Conservation (phyloP, 2,329 filamentous ascomycete species). For the Stemphylium beticola region DNA sequence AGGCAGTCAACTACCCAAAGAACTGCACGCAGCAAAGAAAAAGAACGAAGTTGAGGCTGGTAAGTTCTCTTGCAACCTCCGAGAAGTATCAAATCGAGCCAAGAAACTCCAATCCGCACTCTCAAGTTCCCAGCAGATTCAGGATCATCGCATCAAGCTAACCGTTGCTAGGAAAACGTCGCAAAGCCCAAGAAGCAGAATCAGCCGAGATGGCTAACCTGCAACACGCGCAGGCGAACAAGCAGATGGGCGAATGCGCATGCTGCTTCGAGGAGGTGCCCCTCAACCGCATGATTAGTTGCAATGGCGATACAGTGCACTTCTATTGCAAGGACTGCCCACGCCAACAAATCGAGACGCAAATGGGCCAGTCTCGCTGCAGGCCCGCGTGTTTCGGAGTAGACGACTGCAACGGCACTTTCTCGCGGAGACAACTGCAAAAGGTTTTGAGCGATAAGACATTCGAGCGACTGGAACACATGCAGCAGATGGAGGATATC, state of each 20-base stretch:
- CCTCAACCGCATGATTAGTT: slow-evolving; percentile 71
- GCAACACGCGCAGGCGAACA: slow-evolving; percentile 25
- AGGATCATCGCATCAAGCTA: neutral
- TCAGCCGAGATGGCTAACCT: slow-evolving; percentile 48
- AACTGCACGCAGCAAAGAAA: slow-evolving; percentile 39
- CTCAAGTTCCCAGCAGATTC: neutral
- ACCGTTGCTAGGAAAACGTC: slow-evolving; percentile 31
- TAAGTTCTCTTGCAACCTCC: slow-evolving; percentile 7
- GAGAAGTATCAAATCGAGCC: neutral
- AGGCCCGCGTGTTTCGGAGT: slow-evolving; percentile 73
- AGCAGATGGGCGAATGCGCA: slow-evolving; percentile 67
- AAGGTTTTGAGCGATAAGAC: slow-evolving; percentile 65
- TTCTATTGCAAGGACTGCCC: slow-evolving; percentile 75
- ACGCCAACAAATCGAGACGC: slow-evolving; percentile 67
- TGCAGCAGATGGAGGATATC: slow-evolving; percentile 74
- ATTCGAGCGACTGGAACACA: slow-evolving; percentile 67
- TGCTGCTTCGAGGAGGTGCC: slow-evolving; percentile 75
- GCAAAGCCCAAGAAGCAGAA: slow-evolving; percentile 28
- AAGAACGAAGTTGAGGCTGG: slow-evolving; percentile 28
- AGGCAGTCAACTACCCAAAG: slow-evolving; percentile 39
- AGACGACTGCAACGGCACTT: slow-evolving; percentile 63
- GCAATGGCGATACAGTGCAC: slow-evolving; percentile 64
- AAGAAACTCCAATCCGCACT: neutral
- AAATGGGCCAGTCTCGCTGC: slow-evolving; percentile 73
- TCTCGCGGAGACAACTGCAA: slow-evolving; percentile 61